Base-by-base conservation (phyloP, 352 stramenopile genomes). In the Phytopythium cucurbitacearum region DNA sequence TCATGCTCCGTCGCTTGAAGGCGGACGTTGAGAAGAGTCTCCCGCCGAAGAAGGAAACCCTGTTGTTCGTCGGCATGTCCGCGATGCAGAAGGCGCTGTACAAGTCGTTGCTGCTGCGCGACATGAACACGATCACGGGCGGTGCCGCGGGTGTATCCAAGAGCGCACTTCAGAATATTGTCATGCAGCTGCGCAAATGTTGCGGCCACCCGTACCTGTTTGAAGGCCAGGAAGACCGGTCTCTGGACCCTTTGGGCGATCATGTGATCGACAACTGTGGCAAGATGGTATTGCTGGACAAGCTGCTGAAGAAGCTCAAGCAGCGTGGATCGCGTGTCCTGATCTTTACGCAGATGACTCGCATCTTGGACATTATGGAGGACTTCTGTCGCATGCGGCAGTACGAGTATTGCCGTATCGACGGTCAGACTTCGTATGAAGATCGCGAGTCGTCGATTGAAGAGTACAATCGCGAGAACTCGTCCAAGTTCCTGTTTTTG, bases 1-100 rank as follows among this genome's bases (percentile, higher is more conserved):
- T 98, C 72, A 98, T 99, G 75, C 68, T 99, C 41, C 88, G 97
- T 53, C 80, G 97, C 51, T 67, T 99, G 3, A 99, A 99, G 67
- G 97, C 98, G 45, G 96, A 99, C 73, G 97, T 99, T 4, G 97
- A 99, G 62, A 99, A 99, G 63, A 97, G 76, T 56, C 72, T 99
- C 15, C 96, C 95, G 9, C 93, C 94, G 5, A 99, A 99, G 77
- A 96, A 98, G 63, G 97, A 99, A 70, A 98, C 96, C 8, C 78
- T 97, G 58, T 69, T 98, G 35, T 92, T 97, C 59, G 87, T 96
- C 11, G 84, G 85, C 32, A 94, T 95, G 85, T 91, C 85, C 7
- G 62, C 76, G 32, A 95, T 95, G 83, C 96, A 99, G 62, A 99
- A 99, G 64, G 78, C 90, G 35, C 65, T 99, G 13, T 99, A 99